A percentile compares a stretch with the other conserved stretches of the same genome.
Evolutionary conservation across 2,329 filamentous ascomycete genomes (phyloP).

Genomic region (Aspergillus pseudoglaucus): DNA sequence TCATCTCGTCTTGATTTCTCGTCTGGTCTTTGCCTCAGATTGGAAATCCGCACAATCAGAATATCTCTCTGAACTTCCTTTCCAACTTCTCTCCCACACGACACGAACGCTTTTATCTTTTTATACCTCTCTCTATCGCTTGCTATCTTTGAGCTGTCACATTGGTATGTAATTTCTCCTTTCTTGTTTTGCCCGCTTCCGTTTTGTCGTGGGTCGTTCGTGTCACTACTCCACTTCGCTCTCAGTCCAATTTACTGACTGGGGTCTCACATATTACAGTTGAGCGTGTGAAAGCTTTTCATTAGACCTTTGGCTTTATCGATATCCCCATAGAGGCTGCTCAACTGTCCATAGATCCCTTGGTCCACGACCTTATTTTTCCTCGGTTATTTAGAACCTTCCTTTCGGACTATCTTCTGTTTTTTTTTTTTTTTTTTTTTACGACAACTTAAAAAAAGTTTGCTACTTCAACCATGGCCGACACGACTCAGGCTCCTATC

Average conservation of each 20-base stretch:
- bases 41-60: background rate
- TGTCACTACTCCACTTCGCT: slow-evolving; percentile 3
- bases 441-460: slow-evolving; percentile 1
- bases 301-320: slow-evolving; percentile 1
- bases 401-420: slow-evolving; percentile 6
- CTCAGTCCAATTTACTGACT: slow-evolving; percentile 8
- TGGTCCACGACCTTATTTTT: slow-evolving; percentile 1
- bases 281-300: slow-evolving; percentile 8
- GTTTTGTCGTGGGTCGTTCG: background rate
- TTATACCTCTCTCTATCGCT: background rate
- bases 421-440: no score
- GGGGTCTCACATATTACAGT: no score
- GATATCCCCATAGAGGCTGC: background rate
- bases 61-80: background rate
- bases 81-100: background rate
- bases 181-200: background rate
- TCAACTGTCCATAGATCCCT: background rate
- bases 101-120: background rate
- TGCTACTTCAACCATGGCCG: slow-evolving; percentile 27
- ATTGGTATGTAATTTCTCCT: background rate
- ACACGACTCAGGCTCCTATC: slow-evolving; percentile 34
- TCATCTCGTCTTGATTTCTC: slow-evolving; percentile 9
- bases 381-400: slow-evolving; percentile 8
- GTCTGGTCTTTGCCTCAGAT: slow-evolving; percentile 2
- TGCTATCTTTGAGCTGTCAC: background rate